Base-by-base conservation (phyloP, 805 yeast genomes). In the Wickerhamomyces mucosus region DNA sequence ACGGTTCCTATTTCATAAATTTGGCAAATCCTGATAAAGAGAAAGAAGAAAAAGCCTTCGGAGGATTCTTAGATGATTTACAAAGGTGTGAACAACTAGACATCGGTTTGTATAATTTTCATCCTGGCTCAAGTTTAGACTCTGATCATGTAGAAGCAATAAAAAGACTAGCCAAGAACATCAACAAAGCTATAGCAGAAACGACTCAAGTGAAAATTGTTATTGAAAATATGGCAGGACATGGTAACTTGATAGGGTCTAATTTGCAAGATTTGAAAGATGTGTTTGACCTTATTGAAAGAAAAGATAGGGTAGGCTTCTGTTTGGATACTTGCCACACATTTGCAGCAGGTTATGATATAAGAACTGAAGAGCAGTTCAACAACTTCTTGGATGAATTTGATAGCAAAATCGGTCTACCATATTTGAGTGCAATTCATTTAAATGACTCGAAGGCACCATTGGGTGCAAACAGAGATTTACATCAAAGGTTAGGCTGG, bases 211-310 rank as follows among this genome's bases (percentile, higher is more conserved):
- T 92, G 20, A 88, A 79, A 48, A 76, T 92, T 27, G 94, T 92
- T 10, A 66, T 92, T 37, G 98, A 92, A 50, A 92, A 89, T 50
- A 92, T 92, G 98, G 96, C 98, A 2, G 98, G 98, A 8, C 94
- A 85, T 45, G 96, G 95, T 3, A 79, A 82, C 39, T 67, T 89
- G 38, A 79, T 92, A 26, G 98, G 97, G 1, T 78, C 89, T 4
- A 64, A 70, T 26, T 58, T 89, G 18, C 74, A 80, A 41, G 97
- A 92, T 48, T 63, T 92, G 29, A 62, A 67, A 18, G 70, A 68
- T 15, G 88, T 92, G 12, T 84, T 92, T 27, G 78, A 72, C 22
- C 49, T 74, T 64, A 71, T 92, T n/a, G 80, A 85, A 1, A 72
- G 86, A 48, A 88, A 88, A 54, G 51, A 58, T 1, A 66, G 98